Conservation (phyloP, 345 rosid genomes). For the Populus nigra region DNA sequence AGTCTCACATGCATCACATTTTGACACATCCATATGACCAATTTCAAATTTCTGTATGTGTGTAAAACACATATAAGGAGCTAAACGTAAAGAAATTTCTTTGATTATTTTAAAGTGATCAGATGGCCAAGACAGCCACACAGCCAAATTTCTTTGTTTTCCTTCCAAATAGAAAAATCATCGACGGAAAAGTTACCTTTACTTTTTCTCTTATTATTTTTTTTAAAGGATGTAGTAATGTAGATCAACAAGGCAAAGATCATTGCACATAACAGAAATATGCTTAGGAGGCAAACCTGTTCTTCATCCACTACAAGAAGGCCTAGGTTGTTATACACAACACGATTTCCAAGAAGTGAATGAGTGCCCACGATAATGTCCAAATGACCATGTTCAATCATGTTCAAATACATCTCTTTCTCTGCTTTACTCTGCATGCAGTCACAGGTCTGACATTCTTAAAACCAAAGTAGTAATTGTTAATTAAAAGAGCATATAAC, state of each 20-base stretch:
- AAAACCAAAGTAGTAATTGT: not conserved
- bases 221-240: not conserved
- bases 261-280: constrained; percentile 5
- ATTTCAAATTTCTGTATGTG: not conserved
- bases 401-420: constrained; percentile 61
- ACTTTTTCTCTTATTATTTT: not conserved
- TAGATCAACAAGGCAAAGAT: constrained; percentile 9
- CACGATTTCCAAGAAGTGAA: constrained; percentile 93
- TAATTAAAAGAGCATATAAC: constrained; percentile 1
- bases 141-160: not conserved
- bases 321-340: constrained; percentile 83
- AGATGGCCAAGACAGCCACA: not conserved
- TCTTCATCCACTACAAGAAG: constrained; percentile 98
- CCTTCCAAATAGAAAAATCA: not conserved
- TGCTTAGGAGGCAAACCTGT: constrained; percentile 59
- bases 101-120: not conserved
- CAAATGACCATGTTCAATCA: constrained; percentile 76
- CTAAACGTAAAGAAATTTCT: not conserved
- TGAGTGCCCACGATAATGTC: constrained; percentile 92
- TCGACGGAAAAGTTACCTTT: not conserved
- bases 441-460: constrained; percentile 24
- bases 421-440: constrained; percentile 72
- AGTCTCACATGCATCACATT: not conserved
- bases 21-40: not conserved
- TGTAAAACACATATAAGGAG: not conserved